These are phyloP conservation scores for Pontederia paniculata DNA, from an alignment of 176 grass and related monocot species.

Conservation along the genomic window DNA sequence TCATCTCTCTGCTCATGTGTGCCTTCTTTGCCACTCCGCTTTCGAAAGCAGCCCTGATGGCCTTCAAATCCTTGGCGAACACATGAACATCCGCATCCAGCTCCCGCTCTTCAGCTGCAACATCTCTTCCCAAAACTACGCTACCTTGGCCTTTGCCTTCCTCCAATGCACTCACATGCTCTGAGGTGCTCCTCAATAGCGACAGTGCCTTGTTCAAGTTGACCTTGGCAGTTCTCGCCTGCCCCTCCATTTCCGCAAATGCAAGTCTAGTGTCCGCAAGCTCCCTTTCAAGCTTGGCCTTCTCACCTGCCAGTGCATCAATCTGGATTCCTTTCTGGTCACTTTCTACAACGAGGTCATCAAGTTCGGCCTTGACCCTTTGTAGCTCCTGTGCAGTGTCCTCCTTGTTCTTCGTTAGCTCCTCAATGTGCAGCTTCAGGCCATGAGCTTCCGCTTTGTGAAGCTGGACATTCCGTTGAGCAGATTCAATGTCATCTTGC, in stretches of 20 bases:
- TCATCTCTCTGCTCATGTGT: slow-evolving; percentile 30
- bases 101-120: neutral
- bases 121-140: neutral
- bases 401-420: slow-evolving; percentile 17
- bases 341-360: neutral
- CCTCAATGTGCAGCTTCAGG: slow-evolving; percentile 20
- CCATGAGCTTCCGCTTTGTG: slow-evolving; percentile 10
- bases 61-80: neutral
- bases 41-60: neutral
- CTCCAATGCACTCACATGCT: neutral
- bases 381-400: slow-evolving; percentile 20
- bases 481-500: slow-evolving; percentile 15
- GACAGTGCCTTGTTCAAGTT: neutral
- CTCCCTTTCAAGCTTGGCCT: neutral
- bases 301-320: neutral
- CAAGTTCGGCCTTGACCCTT: slow-evolving; percentile 15
- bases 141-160: neutral
- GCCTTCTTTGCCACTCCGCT: slow-evolving; percentile 5
- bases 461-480: slow-evolving; percentile 13
- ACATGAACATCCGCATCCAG: neutral
- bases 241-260: neutral
- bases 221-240: neutral
- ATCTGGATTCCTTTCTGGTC: neutral
- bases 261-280: neutral
- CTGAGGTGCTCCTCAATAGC: neutral